These are phyloP conservation scores for Elaeis guineensis DNA, from an alignment of 176 grass and related monocot species.

Conservation along the genomic window DNA sequence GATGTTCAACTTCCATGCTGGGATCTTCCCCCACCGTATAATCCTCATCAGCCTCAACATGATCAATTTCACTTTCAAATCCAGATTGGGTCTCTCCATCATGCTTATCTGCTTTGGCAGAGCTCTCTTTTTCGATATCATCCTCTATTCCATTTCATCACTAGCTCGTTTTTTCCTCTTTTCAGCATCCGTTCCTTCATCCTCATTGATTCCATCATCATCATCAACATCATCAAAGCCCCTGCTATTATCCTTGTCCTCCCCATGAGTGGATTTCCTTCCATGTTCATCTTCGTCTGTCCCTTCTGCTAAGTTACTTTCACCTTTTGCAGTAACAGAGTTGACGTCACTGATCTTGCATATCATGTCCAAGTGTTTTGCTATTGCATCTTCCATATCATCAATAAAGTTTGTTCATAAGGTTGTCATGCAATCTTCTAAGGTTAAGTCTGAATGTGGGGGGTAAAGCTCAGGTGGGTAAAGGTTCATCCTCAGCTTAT, in stretches of 20 bases:
- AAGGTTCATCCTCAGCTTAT: constrained; percentile 74
- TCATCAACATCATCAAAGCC: constrained; percentile 32
- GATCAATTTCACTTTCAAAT: constrained; percentile 31
- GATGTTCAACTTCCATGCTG: not conserved
- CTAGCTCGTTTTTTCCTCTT: constrained; percentile 47
- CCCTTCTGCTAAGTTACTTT: constrained; percentile 21
- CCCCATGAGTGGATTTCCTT: constrained; percentile 19
- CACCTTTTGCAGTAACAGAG: constrained; percentile 35
- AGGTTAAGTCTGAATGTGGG: constrained; percentile 35
- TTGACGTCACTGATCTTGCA: constrained; percentile 62
- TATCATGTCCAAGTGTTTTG: constrained; percentile 66
- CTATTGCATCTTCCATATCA: constrained; percentile 69
- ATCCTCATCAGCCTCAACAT: constrained; percentile 40
- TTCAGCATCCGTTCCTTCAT: constrained; percentile 57
- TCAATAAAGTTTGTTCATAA: constrained; percentile 60
- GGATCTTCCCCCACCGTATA: constrained; percentile 22
- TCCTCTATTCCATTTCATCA: constrained; percentile 92
- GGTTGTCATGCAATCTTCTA: constrained; percentile 36
- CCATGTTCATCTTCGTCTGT: constrained; percentile 38
- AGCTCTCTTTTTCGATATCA: constrained; percentile 29
- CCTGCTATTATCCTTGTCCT: constrained; percentile 15
- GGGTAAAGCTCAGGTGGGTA: constrained; percentile 41
- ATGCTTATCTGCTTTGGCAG: constrained; percentile 26
- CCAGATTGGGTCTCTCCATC: constrained; percentile 32
- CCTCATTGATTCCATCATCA: constrained; percentile 51